Conservation (phyloP, 1,284 basidiomycete genomes). For the Ustilago lituana region DNA sequence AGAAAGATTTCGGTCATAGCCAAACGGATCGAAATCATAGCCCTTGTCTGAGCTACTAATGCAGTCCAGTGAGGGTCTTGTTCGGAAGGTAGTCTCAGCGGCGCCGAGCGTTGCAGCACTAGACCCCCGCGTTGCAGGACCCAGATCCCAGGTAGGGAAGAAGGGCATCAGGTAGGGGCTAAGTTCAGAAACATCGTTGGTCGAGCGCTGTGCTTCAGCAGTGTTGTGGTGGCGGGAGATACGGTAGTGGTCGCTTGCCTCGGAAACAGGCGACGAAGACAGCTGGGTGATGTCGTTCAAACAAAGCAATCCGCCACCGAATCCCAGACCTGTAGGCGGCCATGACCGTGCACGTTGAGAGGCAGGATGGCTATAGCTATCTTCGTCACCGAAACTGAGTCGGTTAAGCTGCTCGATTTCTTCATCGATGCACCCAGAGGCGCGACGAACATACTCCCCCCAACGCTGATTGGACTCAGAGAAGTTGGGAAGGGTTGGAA, state of each 20-base stretch:
- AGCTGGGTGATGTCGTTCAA: background rate
- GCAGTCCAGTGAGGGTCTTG: background rate
- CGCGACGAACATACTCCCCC: conserved; percentile 1
- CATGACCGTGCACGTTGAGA: background rate
- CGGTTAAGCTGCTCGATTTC: background rate
- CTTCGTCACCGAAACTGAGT: conserved; percentile 1
- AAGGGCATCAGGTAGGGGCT: background rate
- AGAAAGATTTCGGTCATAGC: too few relatives aligned
- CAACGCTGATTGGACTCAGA: conserved; percentile 7
- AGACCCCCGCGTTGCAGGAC: background rate
- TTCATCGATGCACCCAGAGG: background rate
- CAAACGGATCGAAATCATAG: too few relatives aligned
- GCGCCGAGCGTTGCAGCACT: background rate
- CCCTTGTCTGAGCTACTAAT: background rate
- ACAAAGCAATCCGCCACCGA: background rate
- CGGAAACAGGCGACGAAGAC: conserved; percentile 7
- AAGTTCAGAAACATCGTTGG: background rate
- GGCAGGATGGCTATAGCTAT: background rate
- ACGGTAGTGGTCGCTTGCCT: background rate
- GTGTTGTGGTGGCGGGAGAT: too few relatives aligned
- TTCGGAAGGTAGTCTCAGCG: background rate
- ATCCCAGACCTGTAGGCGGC: background rate
- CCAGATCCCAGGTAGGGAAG: background rate
- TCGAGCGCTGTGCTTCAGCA: too few relatives aligned
- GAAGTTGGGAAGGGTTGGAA: background rate